Evolutionary conservation across 2,329 filamentous ascomycete species (phyloP).

Genomic region (Ceratocystis cubensis): DNA sequence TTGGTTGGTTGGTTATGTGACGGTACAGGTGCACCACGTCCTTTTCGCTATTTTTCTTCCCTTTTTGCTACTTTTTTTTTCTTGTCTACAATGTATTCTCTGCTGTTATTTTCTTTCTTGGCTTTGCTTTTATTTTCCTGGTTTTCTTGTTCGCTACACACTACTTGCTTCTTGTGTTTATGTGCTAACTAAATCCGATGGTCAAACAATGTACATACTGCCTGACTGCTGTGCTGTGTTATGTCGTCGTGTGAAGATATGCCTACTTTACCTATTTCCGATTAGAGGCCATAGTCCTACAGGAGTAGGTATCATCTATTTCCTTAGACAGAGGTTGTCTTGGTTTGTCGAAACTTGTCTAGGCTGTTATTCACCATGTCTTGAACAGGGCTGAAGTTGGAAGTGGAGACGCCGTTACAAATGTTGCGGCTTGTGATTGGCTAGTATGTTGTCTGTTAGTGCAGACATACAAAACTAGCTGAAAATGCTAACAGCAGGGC

Average conservation of each 20-base stretch:
- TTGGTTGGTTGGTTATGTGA: slow-evolving; percentile 9
- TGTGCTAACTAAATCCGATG: background rate
- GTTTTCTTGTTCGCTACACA: background rate
- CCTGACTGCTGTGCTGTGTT: background rate
- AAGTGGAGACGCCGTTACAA: background rate
- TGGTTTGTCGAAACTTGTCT: too few relatives aligned
- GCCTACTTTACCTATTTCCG: too few relatives aligned
- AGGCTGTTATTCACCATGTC: background rate
- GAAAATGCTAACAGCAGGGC: background rate
- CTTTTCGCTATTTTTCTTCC: slow-evolving; percentile 11
- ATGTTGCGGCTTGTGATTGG: background rate
- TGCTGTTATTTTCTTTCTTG: background rate
- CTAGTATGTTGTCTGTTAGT: background rate
- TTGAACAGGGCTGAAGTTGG: background rate
- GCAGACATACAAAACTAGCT: background rate
- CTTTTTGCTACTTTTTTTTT: slow-evolving; percentile 13
- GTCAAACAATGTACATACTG: background rate
- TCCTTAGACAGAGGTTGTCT: too few relatives aligned
- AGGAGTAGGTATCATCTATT: too few relatives aligned
- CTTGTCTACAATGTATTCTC: slow-evolving; percentile 10
- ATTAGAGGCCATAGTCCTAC: too few relatives aligned
- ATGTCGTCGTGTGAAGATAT: background rate
- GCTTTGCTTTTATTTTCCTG: background rate
- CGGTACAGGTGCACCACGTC: background rate
- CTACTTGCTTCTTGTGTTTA: slow-evolving; percentile 1